Percentiles rank a stretch among this genome's conserved stretches.
Conservation (phyloP, 805 yeast species). For the Kregervanrija fluxuum region DNA sequence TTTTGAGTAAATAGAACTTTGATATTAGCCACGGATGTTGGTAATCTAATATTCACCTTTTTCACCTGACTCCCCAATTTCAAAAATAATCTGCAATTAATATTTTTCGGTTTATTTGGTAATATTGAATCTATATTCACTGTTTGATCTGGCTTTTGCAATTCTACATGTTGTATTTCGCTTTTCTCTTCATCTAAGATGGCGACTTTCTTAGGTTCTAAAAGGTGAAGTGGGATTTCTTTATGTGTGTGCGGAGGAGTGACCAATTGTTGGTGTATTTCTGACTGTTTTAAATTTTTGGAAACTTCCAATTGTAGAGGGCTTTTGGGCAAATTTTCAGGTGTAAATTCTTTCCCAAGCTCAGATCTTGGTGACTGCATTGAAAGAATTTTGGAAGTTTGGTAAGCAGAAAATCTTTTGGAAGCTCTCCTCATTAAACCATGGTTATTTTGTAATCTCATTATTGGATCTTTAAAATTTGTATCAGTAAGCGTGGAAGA, state of each 20-base stretch:
- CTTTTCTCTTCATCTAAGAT: not conserved
- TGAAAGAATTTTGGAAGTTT: conserved; percentile 30
- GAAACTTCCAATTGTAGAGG: conserved; percentile 21
- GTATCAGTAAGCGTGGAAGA: too few species aligned
- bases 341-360: not conserved
- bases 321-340: conserved; percentile 14
- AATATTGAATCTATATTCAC: too few species aligned
- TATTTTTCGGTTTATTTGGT: too few species aligned
- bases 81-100: conserved; percentile 33
- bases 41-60: conserved; percentile 39
- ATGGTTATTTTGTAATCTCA: conserved; percentile 74
- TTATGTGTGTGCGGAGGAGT: not conserved
- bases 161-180: not conserved
- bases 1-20: conserved; percentile 77
- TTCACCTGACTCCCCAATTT: conserved; percentile 47
- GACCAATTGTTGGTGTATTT: conserved; percentile 12
- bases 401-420: conserved; percentile 88
- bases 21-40: conserved; percentile 44
- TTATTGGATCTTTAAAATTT: conserved; percentile 48
- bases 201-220: not conserved
- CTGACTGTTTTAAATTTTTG: conserved; percentile 19
- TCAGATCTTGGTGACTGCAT: conserved; percentile 15
- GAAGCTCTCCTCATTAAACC: conserved; percentile 89
- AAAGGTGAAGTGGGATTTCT: not conserved
- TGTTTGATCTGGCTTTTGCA: too few species aligned